Evolutionary conservation across 2,329 filamentous ascomycete species (phyloP).

Genomic region (Coniosporium tulheliwenetii): DNA sequence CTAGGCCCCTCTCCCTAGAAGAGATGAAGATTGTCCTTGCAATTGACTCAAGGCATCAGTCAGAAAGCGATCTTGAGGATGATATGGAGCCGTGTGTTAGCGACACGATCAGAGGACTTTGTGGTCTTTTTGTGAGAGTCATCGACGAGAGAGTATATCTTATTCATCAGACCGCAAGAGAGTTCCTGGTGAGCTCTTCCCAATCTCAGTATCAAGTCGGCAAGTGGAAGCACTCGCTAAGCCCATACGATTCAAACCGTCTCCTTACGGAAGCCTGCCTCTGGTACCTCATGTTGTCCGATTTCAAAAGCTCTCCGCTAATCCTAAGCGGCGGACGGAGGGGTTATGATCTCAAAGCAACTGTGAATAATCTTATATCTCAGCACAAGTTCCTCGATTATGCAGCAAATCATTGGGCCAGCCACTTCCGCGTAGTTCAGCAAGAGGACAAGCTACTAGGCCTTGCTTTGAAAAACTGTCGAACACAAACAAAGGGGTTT

Average conservation of each 20-base stretch:
- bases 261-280: not conserved
- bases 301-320: not conserved
- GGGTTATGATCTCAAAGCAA: not conserved
- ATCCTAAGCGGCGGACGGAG: not conserved
- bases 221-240: not conserved
- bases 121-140: slow-evolving; percentile 13
- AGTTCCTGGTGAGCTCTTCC: slow-evolving; percentile 8
- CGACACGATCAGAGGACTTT: slow-evolving; percentile 5
- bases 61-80: slow-evolving; percentile 1
- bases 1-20: slow-evolving; percentile 9
- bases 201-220: no score
- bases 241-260: not conserved
- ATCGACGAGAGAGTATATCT: slow-evolving; percentile 9
- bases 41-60: slow-evolving; percentile 1
- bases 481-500: not conserved
- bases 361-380: not conserved
- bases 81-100: slow-evolving; percentile 1
- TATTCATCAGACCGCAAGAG: slow-evolving; percentile 14
- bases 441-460: not conserved
- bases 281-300: not conserved
- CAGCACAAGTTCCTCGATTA: not conserved
- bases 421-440: not conserved
- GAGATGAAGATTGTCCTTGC: slow-evolving; percentile 11
- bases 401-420: not conserved
- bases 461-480: not conserved